These are phyloP conservation scores for Cyclotella sp. DNA, from an alignment of 108 stramenopile genomes.

Conservation along the genomic window DNA sequence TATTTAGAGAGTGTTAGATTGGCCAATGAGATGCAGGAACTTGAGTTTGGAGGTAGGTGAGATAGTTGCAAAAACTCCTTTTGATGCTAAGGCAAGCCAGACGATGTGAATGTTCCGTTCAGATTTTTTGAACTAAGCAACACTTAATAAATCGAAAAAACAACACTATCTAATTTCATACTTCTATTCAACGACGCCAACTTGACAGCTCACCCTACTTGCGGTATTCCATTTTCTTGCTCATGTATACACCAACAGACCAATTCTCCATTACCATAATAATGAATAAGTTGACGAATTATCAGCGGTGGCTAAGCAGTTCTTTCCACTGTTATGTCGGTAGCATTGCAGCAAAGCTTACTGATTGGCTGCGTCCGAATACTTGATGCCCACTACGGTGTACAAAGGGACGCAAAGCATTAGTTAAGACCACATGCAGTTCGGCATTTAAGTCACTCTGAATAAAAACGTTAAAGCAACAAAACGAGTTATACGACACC, in stretches of 20 bases:
- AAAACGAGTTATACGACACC: not conserved
- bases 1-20: constrained; percentile 62
- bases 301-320: not conserved
- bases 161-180: no score
- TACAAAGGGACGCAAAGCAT: not conserved
- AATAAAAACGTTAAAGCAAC: not conserved
- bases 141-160: no score
- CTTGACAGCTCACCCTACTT: no score
- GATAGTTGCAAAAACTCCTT: no score
- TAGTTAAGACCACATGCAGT: not conserved
- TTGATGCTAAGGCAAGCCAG: not conserved
- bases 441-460: not conserved
- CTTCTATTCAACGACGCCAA: no score
- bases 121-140: no score
- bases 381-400: constrained; percentile 42
- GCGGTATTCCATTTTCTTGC: no score
- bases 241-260: no score
- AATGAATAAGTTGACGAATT: constrained; percentile 13
- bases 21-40: constrained; percentile 45
- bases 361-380: constrained; percentile 45
- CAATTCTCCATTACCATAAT: no score
- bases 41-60: not conserved
- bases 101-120: no score
- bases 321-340: not conserved
- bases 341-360: no score